Evolutionary conservation across 352 stramenopile genomes (phyloP).

Genomic region (Pythium apleroticum): DNA sequence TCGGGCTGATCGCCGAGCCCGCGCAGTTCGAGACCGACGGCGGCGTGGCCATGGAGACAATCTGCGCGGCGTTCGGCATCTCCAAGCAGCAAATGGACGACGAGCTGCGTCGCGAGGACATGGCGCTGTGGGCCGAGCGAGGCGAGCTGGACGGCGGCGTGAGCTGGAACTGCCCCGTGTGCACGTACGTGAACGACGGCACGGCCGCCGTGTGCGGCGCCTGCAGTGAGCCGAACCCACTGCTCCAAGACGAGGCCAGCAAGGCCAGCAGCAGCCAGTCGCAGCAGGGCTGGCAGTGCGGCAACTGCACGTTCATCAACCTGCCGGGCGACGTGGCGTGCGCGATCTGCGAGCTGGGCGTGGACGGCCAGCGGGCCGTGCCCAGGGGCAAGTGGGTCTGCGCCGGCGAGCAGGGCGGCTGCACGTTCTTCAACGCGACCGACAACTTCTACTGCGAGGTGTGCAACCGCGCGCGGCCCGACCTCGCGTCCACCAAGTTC

Average conservation of each 20-base stretch:
- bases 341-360: constrained; percentile 81
- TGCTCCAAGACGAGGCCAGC: constrained; percentile 31
- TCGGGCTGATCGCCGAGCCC: constrained; percentile 67
- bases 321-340: constrained; percentile 67
- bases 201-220: constrained; percentile 39
- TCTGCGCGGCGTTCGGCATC: constrained; percentile 72
- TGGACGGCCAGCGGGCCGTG: constrained; percentile 74
- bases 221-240: constrained; percentile 64
- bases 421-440: constrained; percentile 86
- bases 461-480: constrained; percentile 80
- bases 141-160: constrained; percentile 19
- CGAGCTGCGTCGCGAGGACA: constrained; percentile 52
- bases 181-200: constrained; percentile 77
- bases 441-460: constrained; percentile 89
- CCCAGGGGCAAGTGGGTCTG: constrained; percentile 86
- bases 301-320: constrained; percentile 89
- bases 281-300: constrained; percentile 72
- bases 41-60: constrained; percentile 61
- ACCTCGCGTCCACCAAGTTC: constrained; percentile 73
- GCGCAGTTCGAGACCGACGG: constrained; percentile 40
- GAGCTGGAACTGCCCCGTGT: constrained; percentile 69
- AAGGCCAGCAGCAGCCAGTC: constrained; percentile 17
- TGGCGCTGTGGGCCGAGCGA: constrained; percentile 24
- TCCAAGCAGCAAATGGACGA: constrained; percentile 50
- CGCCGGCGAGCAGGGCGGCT: constrained; percentile 78